Evolutionary conservation across 805 yeast species (phyloP).

Genomic region (Yarrowia sp.): DNA sequence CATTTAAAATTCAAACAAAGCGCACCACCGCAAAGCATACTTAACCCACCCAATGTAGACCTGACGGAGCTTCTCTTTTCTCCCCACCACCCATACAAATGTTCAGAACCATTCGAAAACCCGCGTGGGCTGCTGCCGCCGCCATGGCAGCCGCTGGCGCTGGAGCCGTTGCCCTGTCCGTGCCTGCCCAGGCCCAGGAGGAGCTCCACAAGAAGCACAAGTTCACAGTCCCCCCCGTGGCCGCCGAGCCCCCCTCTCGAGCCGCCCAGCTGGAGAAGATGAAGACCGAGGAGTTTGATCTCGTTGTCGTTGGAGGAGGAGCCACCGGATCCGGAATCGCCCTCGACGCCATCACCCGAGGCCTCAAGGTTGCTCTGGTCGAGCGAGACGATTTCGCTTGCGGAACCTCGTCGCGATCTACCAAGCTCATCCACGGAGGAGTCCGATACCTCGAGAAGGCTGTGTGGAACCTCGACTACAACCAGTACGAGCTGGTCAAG

Average conservation of each 20-base stretch:
- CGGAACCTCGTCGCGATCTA: conserved; percentile 90
- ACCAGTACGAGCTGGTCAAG: conserved; percentile 80
- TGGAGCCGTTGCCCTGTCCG: conserved; percentile 24
- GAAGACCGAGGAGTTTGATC: conserved; percentile 56
- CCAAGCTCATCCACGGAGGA: conserved; percentile 98
- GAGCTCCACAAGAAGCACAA: conserved; percentile 21
- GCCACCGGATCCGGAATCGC: conserved; percentile 95
- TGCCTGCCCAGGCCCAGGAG: conserved; percentile 24
- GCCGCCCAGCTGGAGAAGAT: conserved; percentile 34
- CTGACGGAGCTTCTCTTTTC: background rate
- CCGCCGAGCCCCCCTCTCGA: conserved; percentile 32
- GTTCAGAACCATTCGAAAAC: conserved; percentile 23
- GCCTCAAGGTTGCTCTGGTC: conserved; percentile 79
- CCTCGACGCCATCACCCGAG: conserved; percentile 85
- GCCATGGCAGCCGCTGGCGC: conserved; percentile 22
- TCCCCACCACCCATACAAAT: background rate
- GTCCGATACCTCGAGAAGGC: conserved; percentile 94
- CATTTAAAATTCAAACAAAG: conserved; percentile 15
- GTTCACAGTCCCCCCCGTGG: conserved; percentile 15
- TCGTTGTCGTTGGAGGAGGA: conserved; percentile 92
- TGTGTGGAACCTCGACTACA: conserved; percentile 84
- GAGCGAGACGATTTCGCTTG: conserved; percentile 88
- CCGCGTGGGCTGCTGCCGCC: conserved; percentile 25
- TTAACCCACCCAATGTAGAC: conserved; percentile 10
- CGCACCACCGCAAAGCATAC: conserved; percentile 25